Evolutionary conservation across 371 early-diverging fungal species (phyloP).

Genomic region (Mucor indicus): DNA sequence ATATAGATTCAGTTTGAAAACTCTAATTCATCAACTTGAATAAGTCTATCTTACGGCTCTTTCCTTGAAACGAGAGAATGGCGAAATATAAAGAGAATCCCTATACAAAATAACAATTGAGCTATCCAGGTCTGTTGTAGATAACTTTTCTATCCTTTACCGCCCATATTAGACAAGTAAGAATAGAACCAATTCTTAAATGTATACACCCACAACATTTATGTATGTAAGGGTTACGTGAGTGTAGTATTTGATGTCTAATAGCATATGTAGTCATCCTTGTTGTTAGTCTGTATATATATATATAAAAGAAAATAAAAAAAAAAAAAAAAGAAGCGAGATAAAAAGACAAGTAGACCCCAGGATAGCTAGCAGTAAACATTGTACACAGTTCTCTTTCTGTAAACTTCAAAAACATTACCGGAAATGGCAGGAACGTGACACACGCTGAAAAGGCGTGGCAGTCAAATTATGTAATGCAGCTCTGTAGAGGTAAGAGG

Average conservation of each 20-base stretch:
- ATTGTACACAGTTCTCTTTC: too few species aligned
- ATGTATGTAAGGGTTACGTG: slow-evolving; percentile 26
- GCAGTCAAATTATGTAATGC: too few species aligned
- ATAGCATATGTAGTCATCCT: too few species aligned
- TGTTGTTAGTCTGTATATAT: too few species aligned
- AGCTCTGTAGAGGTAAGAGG: too few species aligned
- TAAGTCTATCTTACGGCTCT: slow-evolving; percentile 37
- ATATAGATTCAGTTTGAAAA: background rate
- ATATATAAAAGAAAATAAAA: too few species aligned
- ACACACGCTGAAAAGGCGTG: too few species aligned
- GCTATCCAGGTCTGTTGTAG: background rate
- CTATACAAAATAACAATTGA: slow-evolving; percentile 6
- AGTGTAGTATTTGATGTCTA: slow-evolving; percentile 31
- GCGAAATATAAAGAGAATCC: slow-evolving; percentile 47
- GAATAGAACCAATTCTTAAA: slow-evolving; percentile 33
- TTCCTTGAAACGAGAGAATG: slow-evolving; percentile 38
- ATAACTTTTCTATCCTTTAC: slow-evolving; percentile 20
- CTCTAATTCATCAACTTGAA: background rate
- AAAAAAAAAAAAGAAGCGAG: too few species aligned
- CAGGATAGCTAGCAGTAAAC: too few species aligned
- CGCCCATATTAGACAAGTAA: slow-evolving; percentile 40
- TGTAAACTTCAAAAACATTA: too few species aligned
- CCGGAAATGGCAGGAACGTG: too few species aligned
- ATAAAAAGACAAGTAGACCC: too few species aligned
- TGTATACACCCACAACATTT: slow-evolving; percentile 52